Evolutionary conservation across 306 rosid species (phyloP).

Genomic region (Begonia fuchsioides): DNA sequence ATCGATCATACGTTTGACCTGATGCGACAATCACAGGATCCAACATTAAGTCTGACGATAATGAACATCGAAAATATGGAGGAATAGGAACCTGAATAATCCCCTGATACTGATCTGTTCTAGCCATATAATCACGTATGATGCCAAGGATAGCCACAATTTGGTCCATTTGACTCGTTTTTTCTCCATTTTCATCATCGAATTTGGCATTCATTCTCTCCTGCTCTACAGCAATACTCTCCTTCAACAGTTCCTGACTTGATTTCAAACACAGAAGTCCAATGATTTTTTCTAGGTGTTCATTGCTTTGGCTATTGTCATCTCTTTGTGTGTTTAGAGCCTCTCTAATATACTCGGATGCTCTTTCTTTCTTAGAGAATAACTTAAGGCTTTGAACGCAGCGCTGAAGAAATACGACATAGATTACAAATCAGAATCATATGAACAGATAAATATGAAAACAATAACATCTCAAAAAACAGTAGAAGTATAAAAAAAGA

Average conservation of each 20-base stretch:
- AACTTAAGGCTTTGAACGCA: slow-evolving; percentile 51
- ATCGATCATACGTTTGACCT: slow-evolving; percentile 80
- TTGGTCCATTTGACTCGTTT: slow-evolving; percentile 35
- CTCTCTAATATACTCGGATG: slow-evolving; percentile 48
- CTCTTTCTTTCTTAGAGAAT: slow-evolving; percentile 40
- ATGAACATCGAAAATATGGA: slow-evolving; percentile 72
- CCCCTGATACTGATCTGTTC: slow-evolving; percentile 26
- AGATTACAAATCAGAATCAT: too few species aligned
- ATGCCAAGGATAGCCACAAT: slow-evolving; percentile 49
- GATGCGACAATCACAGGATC: slow-evolving; percentile 95
- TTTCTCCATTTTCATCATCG: slow-evolving; percentile 32
- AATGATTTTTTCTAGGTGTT: slow-evolving; percentile 38
- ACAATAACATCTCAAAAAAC: not conserved
- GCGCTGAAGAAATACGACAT: slow-evolving; percentile 28
- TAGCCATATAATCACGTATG: slow-evolving; percentile 49
- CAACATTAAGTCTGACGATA: slow-evolving; percentile 71
- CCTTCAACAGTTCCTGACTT: slow-evolving; percentile 67
- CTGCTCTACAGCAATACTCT: slow-evolving; percentile 70
- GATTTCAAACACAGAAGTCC: slow-evolving; percentile 48
- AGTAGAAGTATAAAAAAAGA: too few species aligned
- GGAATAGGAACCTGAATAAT: slow-evolving; percentile 47
- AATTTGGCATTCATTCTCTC: slow-evolving; percentile 49
- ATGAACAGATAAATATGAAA: too few species aligned
- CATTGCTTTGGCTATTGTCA: slow-evolving; percentile 26
- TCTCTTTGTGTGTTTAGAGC: slow-evolving; percentile 42